These are phyloP conservation scores for Trichoderma gracile DNA, from an alignment of 2,329 filamentous ascomycete species.

Conservation along the genomic window DNA sequence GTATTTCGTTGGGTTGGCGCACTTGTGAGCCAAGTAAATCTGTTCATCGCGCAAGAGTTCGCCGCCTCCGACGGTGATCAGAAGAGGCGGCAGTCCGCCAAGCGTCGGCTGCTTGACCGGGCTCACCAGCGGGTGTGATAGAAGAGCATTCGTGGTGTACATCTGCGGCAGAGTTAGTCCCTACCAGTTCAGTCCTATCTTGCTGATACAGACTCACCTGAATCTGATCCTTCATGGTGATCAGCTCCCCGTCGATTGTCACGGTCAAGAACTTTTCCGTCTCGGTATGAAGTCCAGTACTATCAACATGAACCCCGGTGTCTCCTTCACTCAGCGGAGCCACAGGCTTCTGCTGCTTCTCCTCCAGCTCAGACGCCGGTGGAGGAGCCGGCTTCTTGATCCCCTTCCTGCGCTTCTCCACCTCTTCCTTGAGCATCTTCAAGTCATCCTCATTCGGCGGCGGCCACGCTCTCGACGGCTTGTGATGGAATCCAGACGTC, in stretches of 20 bases:
- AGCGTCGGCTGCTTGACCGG: slow-evolving; percentile 84
- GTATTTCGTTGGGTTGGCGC: slow-evolving; percentile 78
- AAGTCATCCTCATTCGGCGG: slow-evolving; percentile 81
- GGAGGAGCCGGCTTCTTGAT: slow-evolving; percentile 30
- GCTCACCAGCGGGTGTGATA: slow-evolving; percentile 87
- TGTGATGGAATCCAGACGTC: slow-evolving; percentile 82
- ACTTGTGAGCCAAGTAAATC: slow-evolving; percentile 92
- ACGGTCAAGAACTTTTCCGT: slow-evolving; percentile 57
- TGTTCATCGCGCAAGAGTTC: slow-evolving; percentile 93
- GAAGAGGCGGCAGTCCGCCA: slow-evolving; percentile 82
- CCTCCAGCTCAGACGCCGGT: slow-evolving; percentile 32
- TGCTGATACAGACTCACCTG: slow-evolving; percentile 57
- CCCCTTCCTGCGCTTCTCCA: slow-evolving; percentile 44
- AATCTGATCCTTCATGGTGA: slow-evolving; percentile 86
- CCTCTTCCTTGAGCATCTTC: slow-evolving; percentile 52
- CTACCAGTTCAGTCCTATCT: too few species aligned
- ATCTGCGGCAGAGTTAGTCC: slow-evolving; percentile 46
- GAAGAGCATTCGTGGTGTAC: slow-evolving; percentile 78
- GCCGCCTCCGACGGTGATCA: slow-evolving; percentile 84
- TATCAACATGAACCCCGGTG: slow-evolving; percentile 33
- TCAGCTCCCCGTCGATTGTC: slow-evolving; percentile 66
- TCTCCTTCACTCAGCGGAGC: slow-evolving; percentile 31
- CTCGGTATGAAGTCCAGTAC: slow-evolving; percentile 34
- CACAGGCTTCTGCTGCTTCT: slow-evolving; percentile 41
- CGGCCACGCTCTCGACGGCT: slow-evolving; percentile 88